Evolutionary conservation across 225 moss, liverwort and hornwort genomes (phyloP).

Genomic region (Asterella californica): DNA sequence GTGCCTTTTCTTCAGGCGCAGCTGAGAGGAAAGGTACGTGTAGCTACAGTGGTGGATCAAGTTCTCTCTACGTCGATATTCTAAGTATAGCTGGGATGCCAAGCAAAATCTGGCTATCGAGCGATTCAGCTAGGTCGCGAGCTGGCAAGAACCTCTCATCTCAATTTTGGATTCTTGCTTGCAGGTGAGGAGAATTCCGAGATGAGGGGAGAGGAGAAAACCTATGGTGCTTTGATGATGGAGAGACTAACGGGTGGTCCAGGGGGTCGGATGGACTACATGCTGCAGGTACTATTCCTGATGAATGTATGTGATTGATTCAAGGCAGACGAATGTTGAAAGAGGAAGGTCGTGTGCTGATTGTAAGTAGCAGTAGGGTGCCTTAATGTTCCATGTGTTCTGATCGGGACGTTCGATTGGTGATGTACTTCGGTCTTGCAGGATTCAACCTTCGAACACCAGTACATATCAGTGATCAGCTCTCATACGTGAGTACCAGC

Average conservation of each 20-base stretch:
- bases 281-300: slow-evolving; percentile 61
- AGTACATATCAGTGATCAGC: slow-evolving; percentile 95
- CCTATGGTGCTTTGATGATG: slow-evolving; percentile 84
- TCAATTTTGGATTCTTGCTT: neutral
- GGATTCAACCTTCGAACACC: slow-evolving; percentile 99
- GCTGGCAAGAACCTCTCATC: neutral
- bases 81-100: neutral
- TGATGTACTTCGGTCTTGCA: slow-evolving; percentile 21
- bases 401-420: neutral
- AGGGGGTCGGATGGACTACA: slow-evolving; percentile 83
- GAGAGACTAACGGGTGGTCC: slow-evolving; percentile 81
- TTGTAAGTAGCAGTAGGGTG: neutral
- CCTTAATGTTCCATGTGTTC: neutral
- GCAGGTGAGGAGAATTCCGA: slow-evolving; percentile 54
- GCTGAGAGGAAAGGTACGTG: slow-evolving; percentile 39
- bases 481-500: slow-evolving; percentile 82
- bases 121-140: neutral
- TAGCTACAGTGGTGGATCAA: neutral
- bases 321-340: neutral
- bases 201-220: slow-evolving; percentile 52
- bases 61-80: neutral
- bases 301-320: neutral
- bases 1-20: slow-evolving; percentile 51
- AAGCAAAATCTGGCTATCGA: neutral
- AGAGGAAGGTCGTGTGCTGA: neutral